phyloP scores from a whole-genome alignment of 2,329 filamentous ascomycete species.

The Clathrospora elynae region DNA sequence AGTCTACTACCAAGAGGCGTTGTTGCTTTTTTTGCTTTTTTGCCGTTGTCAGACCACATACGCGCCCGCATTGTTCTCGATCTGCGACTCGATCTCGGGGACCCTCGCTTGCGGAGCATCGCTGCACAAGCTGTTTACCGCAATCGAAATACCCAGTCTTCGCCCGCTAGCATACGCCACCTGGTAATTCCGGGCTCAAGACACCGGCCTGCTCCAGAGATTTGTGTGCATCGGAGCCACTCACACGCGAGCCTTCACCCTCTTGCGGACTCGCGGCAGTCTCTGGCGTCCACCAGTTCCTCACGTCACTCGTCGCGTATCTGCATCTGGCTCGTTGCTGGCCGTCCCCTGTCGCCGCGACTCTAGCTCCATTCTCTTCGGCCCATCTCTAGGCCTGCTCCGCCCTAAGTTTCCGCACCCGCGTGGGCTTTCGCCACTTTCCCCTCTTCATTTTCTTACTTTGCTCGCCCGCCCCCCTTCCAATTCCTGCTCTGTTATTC shows the following conservation, averaged over 20 bases:
- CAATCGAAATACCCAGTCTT: slow-evolving; percentile 14
- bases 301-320: slow-evolving; percentile 26
- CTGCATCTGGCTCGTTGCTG: slow-evolving; percentile 23
- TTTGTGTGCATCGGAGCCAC: slow-evolving; percentile 21
- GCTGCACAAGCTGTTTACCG: slow-evolving; percentile 16
- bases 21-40: no score
- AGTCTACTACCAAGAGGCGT: no score
- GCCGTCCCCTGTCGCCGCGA: slow-evolving; percentile 24
- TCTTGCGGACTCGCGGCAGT: slow-evolving; percentile 9
- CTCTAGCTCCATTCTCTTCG: slow-evolving; percentile 31
- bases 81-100: no score
- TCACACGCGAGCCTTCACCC: slow-evolving; percentile 16
- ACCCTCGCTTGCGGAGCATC: no score
- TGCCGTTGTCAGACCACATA: no score
- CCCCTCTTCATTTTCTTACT: slow-evolving; percentile 25
- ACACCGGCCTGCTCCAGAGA: slow-evolving; percentile 17
- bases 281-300: slow-evolving; percentile 15
- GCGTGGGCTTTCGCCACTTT: slow-evolving; percentile 31
- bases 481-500: slow-evolving; percentile 14
- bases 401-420: slow-evolving; percentile 24
- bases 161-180: slow-evolving; percentile 14
- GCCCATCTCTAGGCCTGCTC: slow-evolving; percentile 35
- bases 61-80: no score
- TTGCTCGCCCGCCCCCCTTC: slow-evolving; percentile 12
- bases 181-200: slow-evolving; percentile 13